Conservation (phyloP, 2,329 filamentous ascomycete genomes). For the Parafenestella ontariensis region DNA sequence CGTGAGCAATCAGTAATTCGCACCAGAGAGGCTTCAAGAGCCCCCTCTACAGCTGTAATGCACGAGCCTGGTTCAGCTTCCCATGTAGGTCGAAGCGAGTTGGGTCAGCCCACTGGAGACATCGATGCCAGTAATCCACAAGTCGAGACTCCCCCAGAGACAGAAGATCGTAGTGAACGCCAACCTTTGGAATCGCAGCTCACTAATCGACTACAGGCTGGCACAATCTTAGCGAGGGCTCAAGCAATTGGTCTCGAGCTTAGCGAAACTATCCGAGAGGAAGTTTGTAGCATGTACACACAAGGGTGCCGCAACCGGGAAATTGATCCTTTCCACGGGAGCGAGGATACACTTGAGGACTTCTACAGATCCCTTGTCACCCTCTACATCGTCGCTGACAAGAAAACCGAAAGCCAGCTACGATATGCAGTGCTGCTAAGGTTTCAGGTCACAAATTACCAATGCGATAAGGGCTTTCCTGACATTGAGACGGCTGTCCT, state of each 20-base stretch:
- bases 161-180: not conserved
- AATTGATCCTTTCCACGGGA: not conserved
- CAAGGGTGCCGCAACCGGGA: not conserved
- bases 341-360: conserved; percentile 1
- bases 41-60: not conserved
- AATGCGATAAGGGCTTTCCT: not conserved
- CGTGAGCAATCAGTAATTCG: not conserved
- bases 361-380: conserved; percentile 24
- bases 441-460: conserved; percentile 21
- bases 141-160: not conserved
- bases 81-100: not conserved
- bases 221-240: not conserved
- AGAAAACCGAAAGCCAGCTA: not conserved
- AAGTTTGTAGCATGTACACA: conserved; percentile 1
- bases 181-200: not conserved
- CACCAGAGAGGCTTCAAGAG: not conserved
- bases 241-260: not conserved
- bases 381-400: conserved; percentile 18
- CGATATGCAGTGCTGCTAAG: conserved; percentile 15
- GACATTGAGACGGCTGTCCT: not conserved
- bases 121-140: not conserved
- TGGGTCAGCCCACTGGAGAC: not conserved
- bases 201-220: not conserved
- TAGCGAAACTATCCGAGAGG: not conserved
- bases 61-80: not conserved